Evolutionary conservation across 306 rosid genomes (phyloP).

Genomic region (Cyclanthera cordifolia): DNA sequence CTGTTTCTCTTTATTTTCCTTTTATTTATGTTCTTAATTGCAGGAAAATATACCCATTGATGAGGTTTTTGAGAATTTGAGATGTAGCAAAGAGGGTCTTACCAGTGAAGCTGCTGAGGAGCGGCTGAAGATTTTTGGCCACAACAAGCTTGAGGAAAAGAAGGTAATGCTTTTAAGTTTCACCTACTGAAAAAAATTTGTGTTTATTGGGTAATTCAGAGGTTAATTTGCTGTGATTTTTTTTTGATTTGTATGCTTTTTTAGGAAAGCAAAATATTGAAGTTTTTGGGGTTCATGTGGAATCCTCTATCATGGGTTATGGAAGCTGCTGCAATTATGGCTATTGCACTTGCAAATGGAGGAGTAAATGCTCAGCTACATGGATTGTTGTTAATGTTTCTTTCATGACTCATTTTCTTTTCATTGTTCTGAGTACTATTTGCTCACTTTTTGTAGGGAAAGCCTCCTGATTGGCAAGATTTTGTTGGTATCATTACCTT

Average conservation of each 20-base stretch:
- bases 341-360: conserved; percentile 99
- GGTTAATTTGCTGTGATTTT: not conserved
- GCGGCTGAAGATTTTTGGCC: conserved; percentile 70
- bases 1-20: not conserved
- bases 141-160: conserved; percentile 96
- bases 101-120: conserved; percentile 74
- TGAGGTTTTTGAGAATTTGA: conserved; percentile 86
- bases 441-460: conserved; percentile 37
- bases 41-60: conserved; percentile 96
- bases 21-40: conserved; percentile 22
- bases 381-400: conserved; percentile 6
- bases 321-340: conserved; percentile 99
- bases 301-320: conserved; percentile 99
- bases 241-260: not conserved
- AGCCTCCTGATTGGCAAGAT: conserved; percentile 98
- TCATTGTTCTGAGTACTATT: not conserved
- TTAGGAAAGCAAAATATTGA: conserved; percentile 85
- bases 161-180: conserved; percentile 21
- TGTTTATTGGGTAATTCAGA: not conserved
- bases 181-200: not conserved
- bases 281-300: conserved; percentile 99
- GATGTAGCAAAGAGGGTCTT: conserved; percentile 93
- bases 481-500: conserved; percentile 92
- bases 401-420: not conserved
- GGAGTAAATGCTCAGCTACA: conserved; percentile 46